phyloP scores from a whole-genome alignment of 805 yeast species.

The Kazachstania viticola region DNA sequence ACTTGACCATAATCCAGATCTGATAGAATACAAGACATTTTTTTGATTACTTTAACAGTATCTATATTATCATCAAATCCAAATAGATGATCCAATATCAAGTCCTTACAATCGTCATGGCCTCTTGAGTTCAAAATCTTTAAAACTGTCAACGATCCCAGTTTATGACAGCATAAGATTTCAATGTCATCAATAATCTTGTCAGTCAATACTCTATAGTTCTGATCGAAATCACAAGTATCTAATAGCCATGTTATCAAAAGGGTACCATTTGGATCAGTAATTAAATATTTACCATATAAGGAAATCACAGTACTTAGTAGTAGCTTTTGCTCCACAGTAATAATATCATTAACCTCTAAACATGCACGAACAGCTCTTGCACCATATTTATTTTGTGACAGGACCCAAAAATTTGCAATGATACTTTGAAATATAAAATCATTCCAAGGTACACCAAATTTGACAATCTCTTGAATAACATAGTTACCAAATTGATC shows the following conservation, averaged over 20 bases:
- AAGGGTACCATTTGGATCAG: conserved; percentile 79
- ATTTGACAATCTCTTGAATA: conserved; percentile 87
- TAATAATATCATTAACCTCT: conserved; percentile 55
- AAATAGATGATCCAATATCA: no score
- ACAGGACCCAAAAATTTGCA: conserved; percentile 65
- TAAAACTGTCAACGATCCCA: conserved; percentile 72
- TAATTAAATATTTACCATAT: conserved; percentile 66
- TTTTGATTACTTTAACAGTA: no score
- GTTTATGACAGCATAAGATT: conserved; percentile 62
- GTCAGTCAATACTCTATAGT: conserved; percentile 54
- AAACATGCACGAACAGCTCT: conserved; percentile 88
- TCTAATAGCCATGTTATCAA: conserved; percentile 91
- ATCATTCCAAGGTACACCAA: conserved; percentile 79
- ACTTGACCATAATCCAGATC: conserved; percentile 60
- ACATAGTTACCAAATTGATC: conserved; percentile 97
- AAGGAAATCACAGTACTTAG: conserved; percentile 69
- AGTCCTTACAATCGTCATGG: conserved; percentile 46
- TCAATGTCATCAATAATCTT: conserved; percentile 51
- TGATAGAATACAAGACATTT: conserved; percentile 46
- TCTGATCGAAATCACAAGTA: conserved; percentile 54
- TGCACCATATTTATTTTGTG: conserved; percentile 87
- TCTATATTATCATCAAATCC: no score
- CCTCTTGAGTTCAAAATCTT: conserved; percentile 64
- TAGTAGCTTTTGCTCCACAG: conserved; percentile 55
- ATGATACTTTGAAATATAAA: conserved; percentile 78